A percentile compares a stretch with the other conserved stretches of the same genome.
phyloP scores from a whole-genome alignment of 2,329 filamentous ascomycete genomes.

The Alternaria metachromatica region DNA sequence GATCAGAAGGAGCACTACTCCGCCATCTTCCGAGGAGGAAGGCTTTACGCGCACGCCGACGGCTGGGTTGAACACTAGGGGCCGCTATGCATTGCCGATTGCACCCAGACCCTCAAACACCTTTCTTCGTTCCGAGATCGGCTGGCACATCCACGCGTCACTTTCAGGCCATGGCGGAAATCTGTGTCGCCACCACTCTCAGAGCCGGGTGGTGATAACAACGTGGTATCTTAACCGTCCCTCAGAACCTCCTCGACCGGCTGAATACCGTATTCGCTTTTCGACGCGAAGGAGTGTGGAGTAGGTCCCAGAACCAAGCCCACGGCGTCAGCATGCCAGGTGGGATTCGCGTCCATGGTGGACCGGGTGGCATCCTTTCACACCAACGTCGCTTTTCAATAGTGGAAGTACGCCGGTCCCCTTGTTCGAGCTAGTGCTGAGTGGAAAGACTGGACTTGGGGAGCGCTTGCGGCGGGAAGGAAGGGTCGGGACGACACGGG shows the following conservation, averaged over 20 bases:
- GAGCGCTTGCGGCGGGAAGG: not conserved
- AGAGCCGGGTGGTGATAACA: not conserved
- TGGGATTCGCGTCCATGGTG: slow-evolving; percentile 1
- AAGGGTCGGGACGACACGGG: slow-evolving; percentile 9
- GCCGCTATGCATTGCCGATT: not conserved
- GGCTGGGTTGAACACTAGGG: not conserved
- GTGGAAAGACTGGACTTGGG: not conserved
- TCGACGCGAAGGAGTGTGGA: slow-evolving; percentile 2
- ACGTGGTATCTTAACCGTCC: not conserved
- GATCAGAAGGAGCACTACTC: not conserved
- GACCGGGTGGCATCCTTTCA: not conserved
- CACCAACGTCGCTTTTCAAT: not conserved
- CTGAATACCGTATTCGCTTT: slow-evolving; percentile 11
- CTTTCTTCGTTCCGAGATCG: not conserved
- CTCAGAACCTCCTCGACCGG: not conserved
- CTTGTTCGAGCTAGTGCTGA: not conserved
- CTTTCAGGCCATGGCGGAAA: not conserved
- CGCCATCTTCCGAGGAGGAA: not conserved
- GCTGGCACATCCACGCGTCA: not conserved
- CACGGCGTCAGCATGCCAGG: slow-evolving; percentile 4
- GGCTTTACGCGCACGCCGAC: not conserved
- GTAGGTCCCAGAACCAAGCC: slow-evolving; percentile 3
- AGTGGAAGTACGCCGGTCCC: not conserved
- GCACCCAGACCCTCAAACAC: not conserved
- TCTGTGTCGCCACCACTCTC: not conserved